Percentiles rank a stretch among this genome's conserved stretches.
These are phyloP conservation scores for Friedmanniomyces endolithicus DNA, from an alignment of 495 filamentous ascomycete species.

Conservation along the genomic window DNA sequence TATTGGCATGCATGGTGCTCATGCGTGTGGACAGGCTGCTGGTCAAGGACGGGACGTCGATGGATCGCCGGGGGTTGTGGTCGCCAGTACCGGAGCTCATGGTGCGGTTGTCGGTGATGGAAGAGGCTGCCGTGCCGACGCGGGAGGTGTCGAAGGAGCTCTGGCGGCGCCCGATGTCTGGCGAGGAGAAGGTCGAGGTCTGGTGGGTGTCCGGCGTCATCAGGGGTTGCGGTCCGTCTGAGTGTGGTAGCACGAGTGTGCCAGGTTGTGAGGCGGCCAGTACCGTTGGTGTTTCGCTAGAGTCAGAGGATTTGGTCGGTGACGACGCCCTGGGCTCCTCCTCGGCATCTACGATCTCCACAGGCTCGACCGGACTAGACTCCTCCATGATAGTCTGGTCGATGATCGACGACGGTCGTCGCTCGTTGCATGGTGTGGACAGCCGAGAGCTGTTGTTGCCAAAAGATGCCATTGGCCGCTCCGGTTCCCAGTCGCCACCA, in stretches of 20 bases:
- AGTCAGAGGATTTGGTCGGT: slow-evolving; percentile 41
- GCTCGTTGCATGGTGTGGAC: slow-evolving; percentile 24
- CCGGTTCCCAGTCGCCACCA: slow-evolving; percentile 26
- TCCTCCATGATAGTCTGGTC: slow-evolving; percentile 37
- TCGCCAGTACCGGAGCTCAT: slow-evolving; percentile 51
- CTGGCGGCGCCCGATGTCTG: slow-evolving; percentile 28
- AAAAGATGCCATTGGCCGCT: slow-evolving; percentile 9
- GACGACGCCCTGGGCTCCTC: slow-evolving; percentile 34
- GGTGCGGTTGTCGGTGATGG: slow-evolving; percentile 53
- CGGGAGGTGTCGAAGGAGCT: slow-evolving; percentile 48
- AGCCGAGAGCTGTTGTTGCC: slow-evolving; percentile 16
- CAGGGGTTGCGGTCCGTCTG: slow-evolving; percentile 14
- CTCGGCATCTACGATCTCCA: slow-evolving; percentile 30
- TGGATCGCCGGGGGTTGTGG: slow-evolving; percentile 56
- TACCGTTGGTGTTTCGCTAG: slow-evolving; percentile 40
- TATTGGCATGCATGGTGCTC: slow-evolving; percentile 37
- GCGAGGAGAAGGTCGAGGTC: slow-evolving; percentile 38
- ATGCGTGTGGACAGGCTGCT: slow-evolving; percentile 81
- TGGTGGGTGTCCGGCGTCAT: slow-evolving; percentile 30
- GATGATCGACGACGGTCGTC: slow-evolving; percentile 32
- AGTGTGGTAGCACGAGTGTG: background rate
- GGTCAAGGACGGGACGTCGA: slow-evolving; percentile 76
- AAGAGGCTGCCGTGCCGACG: slow-evolving; percentile 59
- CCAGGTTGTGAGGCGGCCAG: slow-evolving; percentile 1
- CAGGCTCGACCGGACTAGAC: slow-evolving; percentile 29